Evolutionary conservation across 805 yeast genomes (phyloP), one percentile per base, ranked within the genome.

Genomic region (Candida schatavii): DNA sequence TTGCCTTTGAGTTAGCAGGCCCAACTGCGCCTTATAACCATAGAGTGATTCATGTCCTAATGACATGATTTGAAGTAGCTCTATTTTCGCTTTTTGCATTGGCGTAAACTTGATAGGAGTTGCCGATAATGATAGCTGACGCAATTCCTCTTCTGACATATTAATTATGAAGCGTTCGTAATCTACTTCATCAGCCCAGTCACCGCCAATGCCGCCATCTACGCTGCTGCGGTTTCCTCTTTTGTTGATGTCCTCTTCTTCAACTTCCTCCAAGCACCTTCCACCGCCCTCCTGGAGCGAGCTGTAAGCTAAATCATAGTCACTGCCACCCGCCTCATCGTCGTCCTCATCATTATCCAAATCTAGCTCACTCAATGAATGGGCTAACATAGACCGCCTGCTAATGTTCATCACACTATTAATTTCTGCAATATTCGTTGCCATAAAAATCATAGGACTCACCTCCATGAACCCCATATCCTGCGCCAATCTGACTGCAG

Each of bases 41-140:
- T 90, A 90, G 15, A 90, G 68, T 2, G 91, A 80, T 51, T 88
- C 95, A 58, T 87, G 88, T 29, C 93, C 95, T 39, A 89, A 68
- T 1, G 90, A 78, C 63, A 85, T 78, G 48, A 90, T 85, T 55
- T 85, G 85, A 26, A 88, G 63, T 29, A 90, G 62, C 53, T 88
- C 96, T 25, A 90, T 69, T 48, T 85, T 85, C 2, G 96, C 97
- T 51, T 75, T 75, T 52, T 88, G 95, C 20, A 72, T 61, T 9
- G 57, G 55, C 0, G 88, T 75, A 50, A 89, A 85, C 36, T 69
- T 72, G 33, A 84, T 60, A 3, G 49, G 44, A 14, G 64, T 49
- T 19, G 50, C 30, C 0, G 63, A 48, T n/a, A 54, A 38, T 3
- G 39, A 36, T 3, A 17, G 18, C 14, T 50, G 50, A 30, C 57